Evolutionary conservation across 805 yeast species (phyloP).

Genomic region (Wickerhamomyces rabaulensis): DNA sequence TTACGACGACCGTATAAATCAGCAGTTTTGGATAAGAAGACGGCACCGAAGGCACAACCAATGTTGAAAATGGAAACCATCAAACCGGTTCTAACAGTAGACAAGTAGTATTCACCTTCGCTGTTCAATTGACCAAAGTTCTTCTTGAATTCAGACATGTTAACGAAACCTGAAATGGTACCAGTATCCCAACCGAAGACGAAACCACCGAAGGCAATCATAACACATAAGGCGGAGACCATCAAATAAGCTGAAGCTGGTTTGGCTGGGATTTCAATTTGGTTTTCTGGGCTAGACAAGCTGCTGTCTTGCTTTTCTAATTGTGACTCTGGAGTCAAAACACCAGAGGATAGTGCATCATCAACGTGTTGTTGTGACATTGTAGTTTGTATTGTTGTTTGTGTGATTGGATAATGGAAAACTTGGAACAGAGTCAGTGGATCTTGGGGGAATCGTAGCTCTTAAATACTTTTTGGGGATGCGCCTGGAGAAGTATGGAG

Average conservation of each 20-base stretch:
- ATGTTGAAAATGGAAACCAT: slow-evolving; percentile 60
- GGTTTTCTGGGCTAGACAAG: slow-evolving; percentile 6
- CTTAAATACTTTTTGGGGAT: not conserved
- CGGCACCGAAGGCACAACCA: slow-evolving; percentile 75
- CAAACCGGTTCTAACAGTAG: slow-evolving; percentile 51
- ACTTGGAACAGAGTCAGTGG: too few species aligned
- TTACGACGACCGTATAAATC: slow-evolving; percentile 63
- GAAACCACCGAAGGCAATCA: slow-evolving; percentile 72
- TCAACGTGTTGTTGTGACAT: slow-evolving; percentile 13
- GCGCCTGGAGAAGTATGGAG: not conserved
- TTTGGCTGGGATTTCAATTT: slow-evolving; percentile 26
- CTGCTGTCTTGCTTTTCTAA: slow-evolving; percentile 10
- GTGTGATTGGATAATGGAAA: not conserved
- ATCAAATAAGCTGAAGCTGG: slow-evolving; percentile 25
- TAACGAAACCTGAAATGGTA: slow-evolving; percentile 70
- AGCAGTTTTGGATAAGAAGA: slow-evolving; percentile 51
- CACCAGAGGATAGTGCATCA: slow-evolving; percentile 13
- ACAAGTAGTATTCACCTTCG: slow-evolving; percentile 41
- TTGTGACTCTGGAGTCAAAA: slow-evolving; percentile 19
- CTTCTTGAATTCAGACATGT: slow-evolving; percentile 44
- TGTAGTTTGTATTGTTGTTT: not conserved
- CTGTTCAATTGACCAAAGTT: slow-evolving; percentile 48
- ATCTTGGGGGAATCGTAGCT: not conserved
- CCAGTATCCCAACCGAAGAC: slow-evolving; percentile 81
- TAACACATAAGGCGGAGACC: slow-evolving; percentile 21